A percentile compares a stretch with the other conserved stretches of the same genome.
Evolutionary conservation across 1,284 basidiomycete species (phyloP).

Genomic region (Malassezia globosa): DNA sequence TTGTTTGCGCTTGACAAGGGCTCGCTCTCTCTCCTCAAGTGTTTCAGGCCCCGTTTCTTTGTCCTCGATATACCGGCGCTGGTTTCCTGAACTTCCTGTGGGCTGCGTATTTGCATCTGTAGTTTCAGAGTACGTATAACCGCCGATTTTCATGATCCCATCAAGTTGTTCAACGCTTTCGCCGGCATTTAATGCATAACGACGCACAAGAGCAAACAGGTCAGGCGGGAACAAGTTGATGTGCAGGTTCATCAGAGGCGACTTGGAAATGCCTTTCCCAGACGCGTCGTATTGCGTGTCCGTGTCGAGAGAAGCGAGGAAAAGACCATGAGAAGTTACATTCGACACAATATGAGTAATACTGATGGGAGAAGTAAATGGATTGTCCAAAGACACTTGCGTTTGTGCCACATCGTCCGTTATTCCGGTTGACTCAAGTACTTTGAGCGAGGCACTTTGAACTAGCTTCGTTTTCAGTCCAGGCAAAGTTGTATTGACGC

Average conservation of each 20-base stretch:
- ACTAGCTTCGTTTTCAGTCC: slow-evolving; percentile 57
- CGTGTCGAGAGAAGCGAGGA: slow-evolving; percentile 58
- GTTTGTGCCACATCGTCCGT: slow-evolving; percentile 60
- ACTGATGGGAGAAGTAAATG: slow-evolving; percentile 57
- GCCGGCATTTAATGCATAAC: slow-evolving; percentile 58
- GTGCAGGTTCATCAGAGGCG: slow-evolving; percentile 56
- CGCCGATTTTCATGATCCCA: slow-evolving; percentile 60
- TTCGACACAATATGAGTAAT: slow-evolving; percentile 59
- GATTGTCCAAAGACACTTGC: slow-evolving; percentile 58
- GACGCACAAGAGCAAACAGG: slow-evolving; percentile 61
- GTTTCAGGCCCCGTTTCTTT: slow-evolving; percentile 3
- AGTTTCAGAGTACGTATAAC: slow-evolving; percentile 49
- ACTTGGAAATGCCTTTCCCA: slow-evolving; percentile 55
- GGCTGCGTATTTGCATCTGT: neutral
- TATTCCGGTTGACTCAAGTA: slow-evolving; percentile 59
- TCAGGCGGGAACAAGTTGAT: slow-evolving; percentile 64
- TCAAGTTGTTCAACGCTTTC: slow-evolving; percentile 58
- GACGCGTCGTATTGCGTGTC: slow-evolving; percentile 54
- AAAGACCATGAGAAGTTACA: slow-evolving; percentile 58
- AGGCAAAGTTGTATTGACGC: slow-evolving; percentile 57
- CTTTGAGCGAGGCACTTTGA: slow-evolving; percentile 53
- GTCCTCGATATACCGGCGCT: neutral
- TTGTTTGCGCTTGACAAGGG: slow-evolving; percentile 34
- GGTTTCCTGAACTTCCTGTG: slow-evolving; percentile 13
- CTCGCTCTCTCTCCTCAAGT: too few relatives aligned